Conservation (phyloP, 1,139 yeast genomes). For the Eremothecium coryli region DNA sequence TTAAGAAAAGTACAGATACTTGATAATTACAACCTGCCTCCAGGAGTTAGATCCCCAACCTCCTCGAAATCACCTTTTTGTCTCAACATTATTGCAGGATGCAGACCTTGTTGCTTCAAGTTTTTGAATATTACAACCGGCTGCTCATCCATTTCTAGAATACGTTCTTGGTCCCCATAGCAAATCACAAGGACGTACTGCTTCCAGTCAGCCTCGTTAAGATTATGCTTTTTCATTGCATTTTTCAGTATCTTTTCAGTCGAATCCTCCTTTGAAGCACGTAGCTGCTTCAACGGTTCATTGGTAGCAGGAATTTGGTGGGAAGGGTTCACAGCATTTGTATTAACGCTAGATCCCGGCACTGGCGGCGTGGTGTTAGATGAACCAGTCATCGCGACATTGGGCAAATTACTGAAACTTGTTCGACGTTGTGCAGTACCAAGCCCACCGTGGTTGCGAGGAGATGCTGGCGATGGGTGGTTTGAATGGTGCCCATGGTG, state of each 20-base stretch:
- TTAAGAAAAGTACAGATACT: no score
- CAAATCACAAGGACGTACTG: constrained; percentile 84
- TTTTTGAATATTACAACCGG: constrained; percentile 88
- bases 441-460: constrained; percentile 1
- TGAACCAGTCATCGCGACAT: constrained; percentile 2
- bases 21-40: constrained; percentile 22
- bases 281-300: constrained; percentile 76
- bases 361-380: constrained; percentile 2
- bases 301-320: constrained; percentile 1
- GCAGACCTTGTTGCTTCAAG: constrained; percentile 74
- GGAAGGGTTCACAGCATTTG: constrained; percentile 1
- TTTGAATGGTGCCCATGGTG: constrained; percentile 5
- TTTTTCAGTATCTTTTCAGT: constrained; percentile 82
- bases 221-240: constrained; percentile 79
- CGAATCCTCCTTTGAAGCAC: constrained; percentile 88
- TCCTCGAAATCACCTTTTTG: constrained; percentile 52
- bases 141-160: constrained; percentile 73
- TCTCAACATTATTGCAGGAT: constrained; percentile 89
- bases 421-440: constrained; percentile 1
- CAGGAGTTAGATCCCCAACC: constrained; percentile 25
- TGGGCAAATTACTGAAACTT: constrained; percentile 1
- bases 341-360: neutral
- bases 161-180: constrained; percentile 84
- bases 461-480: constrained; percentile 1
- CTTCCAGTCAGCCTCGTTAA: constrained; percentile 76